Percentiles rank a stretch among this genome's conserved stretches.
Conservation (phyloP, 2,329 filamentous ascomycete species). For the Stemphylium vesicarium region DNA sequence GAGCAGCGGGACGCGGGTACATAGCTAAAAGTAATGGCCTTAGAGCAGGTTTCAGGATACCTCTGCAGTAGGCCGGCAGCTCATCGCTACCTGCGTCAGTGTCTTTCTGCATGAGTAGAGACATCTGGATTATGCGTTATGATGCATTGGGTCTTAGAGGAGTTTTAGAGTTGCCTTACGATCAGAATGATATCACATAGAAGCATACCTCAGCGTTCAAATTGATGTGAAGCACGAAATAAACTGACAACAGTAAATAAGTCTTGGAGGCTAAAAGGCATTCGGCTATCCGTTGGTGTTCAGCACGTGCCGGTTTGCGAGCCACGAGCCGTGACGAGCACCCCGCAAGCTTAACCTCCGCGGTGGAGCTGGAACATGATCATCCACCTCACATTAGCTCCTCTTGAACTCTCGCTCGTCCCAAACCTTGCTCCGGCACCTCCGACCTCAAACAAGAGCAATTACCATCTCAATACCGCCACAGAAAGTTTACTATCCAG, state of each 20-base stretch:
- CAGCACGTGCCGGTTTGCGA: conserved; percentile 23
- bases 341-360: conserved; percentile 26
- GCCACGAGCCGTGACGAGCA: conserved; percentile 29
- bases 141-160: conserved; percentile 50
- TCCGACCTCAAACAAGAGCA: not conserved
- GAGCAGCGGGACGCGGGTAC: conserved; percentile 32
- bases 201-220: conserved; percentile 7
- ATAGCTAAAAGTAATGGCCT: conserved; percentile 40
- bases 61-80: conserved; percentile 43
- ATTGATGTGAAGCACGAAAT: not conserved
- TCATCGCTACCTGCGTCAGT: conserved; percentile 44
- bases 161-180: conserved; percentile 46
- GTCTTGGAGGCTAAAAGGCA: not conserved
- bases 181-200: conserved; percentile 45
- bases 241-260: not conserved
- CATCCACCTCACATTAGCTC: conserved; percentile 1
- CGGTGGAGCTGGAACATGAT: conserved; percentile 14
- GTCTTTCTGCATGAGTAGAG: conserved; percentile 38
- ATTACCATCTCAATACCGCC: not conserved
- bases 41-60: conserved; percentile 38
- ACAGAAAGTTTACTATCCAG: not conserved
- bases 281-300: not conserved
- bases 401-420: conserved; percentile 1
- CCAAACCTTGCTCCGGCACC: not conserved
- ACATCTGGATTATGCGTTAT: conserved; percentile 45